phyloP scores from a whole-genome alignment of 495 filamentous ascomycete genomes.

The Copromyces sp. region DNA sequence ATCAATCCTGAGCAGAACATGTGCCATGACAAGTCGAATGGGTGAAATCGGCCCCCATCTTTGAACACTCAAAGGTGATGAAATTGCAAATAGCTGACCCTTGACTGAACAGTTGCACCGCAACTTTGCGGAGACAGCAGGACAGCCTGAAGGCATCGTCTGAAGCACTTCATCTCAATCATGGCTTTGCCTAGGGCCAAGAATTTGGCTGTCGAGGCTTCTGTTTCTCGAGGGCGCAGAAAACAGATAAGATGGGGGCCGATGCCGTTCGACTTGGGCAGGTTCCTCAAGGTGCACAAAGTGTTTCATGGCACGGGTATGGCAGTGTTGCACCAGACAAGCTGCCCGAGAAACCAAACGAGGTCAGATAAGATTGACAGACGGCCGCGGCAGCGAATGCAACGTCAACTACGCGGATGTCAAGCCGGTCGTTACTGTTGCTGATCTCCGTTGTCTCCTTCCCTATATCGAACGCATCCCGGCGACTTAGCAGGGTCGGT shows the following conservation, averaged over 20 bases:
- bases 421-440: neutral
- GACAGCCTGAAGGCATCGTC: neutral
- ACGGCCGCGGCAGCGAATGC: neutral
- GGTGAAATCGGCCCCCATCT: neutral
- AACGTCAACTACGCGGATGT: neutral
- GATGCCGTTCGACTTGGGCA: neutral
- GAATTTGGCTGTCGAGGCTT: neutral
- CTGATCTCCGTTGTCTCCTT: neutral
- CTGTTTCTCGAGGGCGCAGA: neutral
- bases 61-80: neutral
- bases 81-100: neutral
- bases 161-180: neutral
- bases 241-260: neutral
- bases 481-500: neutral
- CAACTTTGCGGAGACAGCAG: neutral
- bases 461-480: neutral
- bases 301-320: neutral
- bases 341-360: neutral
- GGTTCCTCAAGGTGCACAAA: neutral
- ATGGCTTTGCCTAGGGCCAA: neutral
- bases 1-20: neutral
- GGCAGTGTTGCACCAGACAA: neutral
- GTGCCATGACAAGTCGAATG: neutral
- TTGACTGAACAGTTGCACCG: neutral
- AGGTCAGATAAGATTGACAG: neutral